Evolutionary conservation across 2,329 filamentous ascomycete genomes (phyloP), one percentile per base, ranked within the genome.

Genomic region (Colletotrichum graminicola): DNA sequence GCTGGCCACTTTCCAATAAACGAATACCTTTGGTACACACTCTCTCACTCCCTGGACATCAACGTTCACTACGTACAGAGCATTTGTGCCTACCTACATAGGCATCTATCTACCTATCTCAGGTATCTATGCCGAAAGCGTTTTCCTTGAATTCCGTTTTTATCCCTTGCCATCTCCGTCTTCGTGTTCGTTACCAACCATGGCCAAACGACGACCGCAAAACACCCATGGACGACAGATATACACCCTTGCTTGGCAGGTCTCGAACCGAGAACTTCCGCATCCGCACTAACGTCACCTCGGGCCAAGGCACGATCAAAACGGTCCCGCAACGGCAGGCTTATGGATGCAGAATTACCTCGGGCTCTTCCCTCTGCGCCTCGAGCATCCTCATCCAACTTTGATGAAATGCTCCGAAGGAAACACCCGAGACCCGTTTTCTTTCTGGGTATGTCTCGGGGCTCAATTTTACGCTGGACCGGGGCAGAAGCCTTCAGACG

Each of bases 401-500:
- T 72, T 64, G 49, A 72, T 72, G 65, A 72, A 72, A 72, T 43
- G 54, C 69, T 69, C 69, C 69, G 65, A 72, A 12, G 54, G 60
- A 72, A 72, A 69, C 65, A 64, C 69, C 65, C 65, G 39, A 68
- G 68, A 71, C 64, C 68, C 64, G 45, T 64, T 54, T 47, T 32
- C 29, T 49, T 47, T 54, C 54, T 69, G 61, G 57, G 12, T 47
- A 64, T 23, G 21, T 69, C 69, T 64, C 65, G 65, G 65, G 64
- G 26, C 69, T 34, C 69, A 72, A 69, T 72, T 52, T 69, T 64
- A 36, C 65, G 39, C 5, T 45, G 26, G 59, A 61, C 59, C 34
- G 60, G 65, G 67, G 67, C 57, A 47, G 62, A 62, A 68, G 52
- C 59, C 68, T 69, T 72, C 59, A 61, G 66, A 56, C 59, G 47